Percentiles rank a stretch among this genome's conserved stretches.
These are phyloP conservation scores for Eugenia klotzschiana DNA, from an alignment of 441 rosid species.

Conservation along the genomic window DNA sequence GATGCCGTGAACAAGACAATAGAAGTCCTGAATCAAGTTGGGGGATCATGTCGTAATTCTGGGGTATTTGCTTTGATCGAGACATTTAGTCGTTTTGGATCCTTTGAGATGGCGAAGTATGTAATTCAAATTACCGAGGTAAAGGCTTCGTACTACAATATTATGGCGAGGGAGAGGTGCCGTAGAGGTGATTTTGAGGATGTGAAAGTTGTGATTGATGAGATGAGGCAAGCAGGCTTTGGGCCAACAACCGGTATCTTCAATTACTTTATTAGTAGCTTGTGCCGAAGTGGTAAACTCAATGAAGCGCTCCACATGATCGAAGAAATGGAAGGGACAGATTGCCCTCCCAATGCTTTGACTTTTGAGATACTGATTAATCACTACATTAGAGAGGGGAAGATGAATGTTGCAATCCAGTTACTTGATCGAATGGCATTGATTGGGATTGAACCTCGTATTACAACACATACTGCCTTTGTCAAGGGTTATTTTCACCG, in stretches of 20 bases:
- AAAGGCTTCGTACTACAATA: conserved; percentile 18
- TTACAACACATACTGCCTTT: conserved; percentile 27
- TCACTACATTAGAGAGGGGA: conserved; percentile 12
- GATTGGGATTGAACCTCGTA: conserved; percentile 29
- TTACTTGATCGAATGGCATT: conserved; percentile 14
- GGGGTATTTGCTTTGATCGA: conserved; percentile 32
- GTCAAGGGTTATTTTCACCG: conserved; percentile 21
- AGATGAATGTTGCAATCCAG: conserved; percentile 17
- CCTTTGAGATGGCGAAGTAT: conserved; percentile 23
- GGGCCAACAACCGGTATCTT: conserved; percentile 12
- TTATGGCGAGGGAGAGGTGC: conserved; percentile 22
- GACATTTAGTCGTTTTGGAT: conserved; percentile 17
- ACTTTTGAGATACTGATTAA: conserved; percentile 40
- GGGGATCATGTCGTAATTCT: conserved; percentile 22
- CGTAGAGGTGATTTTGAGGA: conserved; percentile 18
- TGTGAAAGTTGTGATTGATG: conserved; percentile 14
- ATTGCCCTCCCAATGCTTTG: conserved; percentile 31
- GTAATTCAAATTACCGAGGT: conserved; percentile 19
- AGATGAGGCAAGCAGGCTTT: conserved; percentile 26
- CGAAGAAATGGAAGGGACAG: conserved; percentile 19
- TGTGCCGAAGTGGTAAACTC: conserved; percentile 14
- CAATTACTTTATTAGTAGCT: conserved; percentile 26
- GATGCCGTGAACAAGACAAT: conserved; percentile 14
- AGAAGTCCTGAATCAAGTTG: conserved; percentile 19
- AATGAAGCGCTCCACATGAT: conserved; percentile 16